phyloP scores from a whole-genome alignment of 257 asterid species.

The Fraxinus cuspidata region DNA sequence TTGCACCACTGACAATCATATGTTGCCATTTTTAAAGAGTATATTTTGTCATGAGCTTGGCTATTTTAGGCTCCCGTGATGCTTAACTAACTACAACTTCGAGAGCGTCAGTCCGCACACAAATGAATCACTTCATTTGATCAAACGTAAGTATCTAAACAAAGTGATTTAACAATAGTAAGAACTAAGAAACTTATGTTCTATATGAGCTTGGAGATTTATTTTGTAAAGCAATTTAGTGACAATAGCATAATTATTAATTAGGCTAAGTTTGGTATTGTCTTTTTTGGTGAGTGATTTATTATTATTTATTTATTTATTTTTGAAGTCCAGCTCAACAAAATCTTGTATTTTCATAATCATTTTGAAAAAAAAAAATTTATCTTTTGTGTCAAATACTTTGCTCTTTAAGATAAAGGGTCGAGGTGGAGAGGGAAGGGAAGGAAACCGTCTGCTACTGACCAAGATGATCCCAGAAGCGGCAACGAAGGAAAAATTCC shows the following conservation, averaged over 20 bases:
- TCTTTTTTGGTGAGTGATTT: no score
- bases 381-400: not conserved
- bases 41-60: not conserved
- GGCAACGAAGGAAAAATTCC: not conserved
- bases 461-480: not conserved
- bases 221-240: not conserved
- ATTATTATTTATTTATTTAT: no score
- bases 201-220: no score
- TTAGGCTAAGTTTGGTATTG: no score
- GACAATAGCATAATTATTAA: not conserved
- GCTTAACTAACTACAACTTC: not conserved
- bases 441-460: not conserved
- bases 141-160: no score
- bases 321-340: no score
- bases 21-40: slow-evolving; percentile 16
- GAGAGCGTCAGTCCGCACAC: not conserved
- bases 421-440: not conserved
- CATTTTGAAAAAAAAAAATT: no score
- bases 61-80: not conserved
- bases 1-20: slow-evolving; percentile 45
- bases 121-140: no score
- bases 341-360: not conserved
- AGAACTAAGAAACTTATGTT: no score
- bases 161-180: no score
- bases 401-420: not conserved